Base-by-base conservation (phyloP, 805 yeast genomes). In the Wickerhamiella kurtzmanii region DNA sequence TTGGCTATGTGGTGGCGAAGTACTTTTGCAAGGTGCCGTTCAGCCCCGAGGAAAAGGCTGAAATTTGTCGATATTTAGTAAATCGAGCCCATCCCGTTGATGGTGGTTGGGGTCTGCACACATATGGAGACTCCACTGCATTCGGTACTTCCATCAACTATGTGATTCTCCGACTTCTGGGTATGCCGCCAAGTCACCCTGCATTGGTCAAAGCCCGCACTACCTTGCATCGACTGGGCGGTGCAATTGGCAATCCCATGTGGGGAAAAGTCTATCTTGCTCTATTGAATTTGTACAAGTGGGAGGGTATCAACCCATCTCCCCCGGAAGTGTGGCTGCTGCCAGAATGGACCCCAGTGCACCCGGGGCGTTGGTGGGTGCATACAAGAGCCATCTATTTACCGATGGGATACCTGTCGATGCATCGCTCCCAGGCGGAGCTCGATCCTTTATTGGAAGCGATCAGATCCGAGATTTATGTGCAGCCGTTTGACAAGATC, bases 51-150 rank as follows among this genome's bases (percentile, higher is more conserved):
- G 75, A 73, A 56, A 69, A 69, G 52, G 64, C 66, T 13, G 99
- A 92, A 63, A 64, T 92, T 59, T 76, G 82, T 22, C 71, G 98
- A 49, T 92, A 88, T 60, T 65, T 92, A 16, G 84, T 86, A n/a
- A 92, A 92, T 61, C 75, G 85, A 0, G 80, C 96, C 0, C 96
- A 92, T 61, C 96, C 96, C 0, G 95, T 88, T 0, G 98, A 92
- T 63, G 99, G 99, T n/a, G 99, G 98, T 2, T 92, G 99, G 99
- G 99, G 99, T 0, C 69, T 92, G 36, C 96, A 92, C 61, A 76
- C 87, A 3, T 79, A 77, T 44, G 99, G 92, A 61, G 92, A 89
- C 61, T 79, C 92, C 6, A 92, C 99, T 0, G 92, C 92, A 54
- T 88, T 88, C 62, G 98, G 99, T 3, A 92, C 99, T 1, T 71